Percentiles rank a stretch among this genome's conserved stretches.
These are phyloP conservation scores for Penicillium oxalicum DNA, from an alignment of 2,329 filamentous ascomycete genomes.

Conservation along the genomic window DNA sequence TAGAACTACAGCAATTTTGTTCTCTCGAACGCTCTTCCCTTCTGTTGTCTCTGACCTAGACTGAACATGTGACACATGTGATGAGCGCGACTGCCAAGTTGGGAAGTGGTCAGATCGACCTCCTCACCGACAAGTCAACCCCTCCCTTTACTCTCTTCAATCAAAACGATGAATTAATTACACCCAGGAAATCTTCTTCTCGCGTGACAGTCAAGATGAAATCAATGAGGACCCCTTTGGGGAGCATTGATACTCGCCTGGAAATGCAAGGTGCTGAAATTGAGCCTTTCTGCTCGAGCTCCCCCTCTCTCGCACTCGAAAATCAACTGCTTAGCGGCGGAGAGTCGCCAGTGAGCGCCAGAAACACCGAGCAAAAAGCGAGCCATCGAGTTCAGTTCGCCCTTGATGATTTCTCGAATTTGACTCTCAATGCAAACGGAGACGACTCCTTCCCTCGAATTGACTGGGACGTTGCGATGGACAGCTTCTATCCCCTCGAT, in stretches of 20 bases:
- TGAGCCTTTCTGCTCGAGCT: constrained; percentile 9
- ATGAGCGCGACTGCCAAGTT: no score
- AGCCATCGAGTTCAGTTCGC: background rate
- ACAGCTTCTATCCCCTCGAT: constrained; percentile 16
- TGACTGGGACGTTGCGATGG: constrained; percentile 16
- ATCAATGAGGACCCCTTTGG: constrained; percentile 16
- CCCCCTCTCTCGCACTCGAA: constrained; percentile 9
- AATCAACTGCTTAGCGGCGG: background rate
- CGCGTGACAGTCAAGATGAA: constrained; percentile 6
- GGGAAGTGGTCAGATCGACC: background rate
- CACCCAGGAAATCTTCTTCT: background rate
- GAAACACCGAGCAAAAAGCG: background rate
- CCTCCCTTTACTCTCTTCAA: background rate
- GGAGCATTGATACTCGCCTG: constrained; percentile 16
- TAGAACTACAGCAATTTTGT: constrained; percentile 39
- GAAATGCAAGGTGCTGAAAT: constrained; percentile 9
- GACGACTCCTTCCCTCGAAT: constrained; percentile 11
- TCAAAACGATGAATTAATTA: background rate
- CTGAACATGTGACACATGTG: background rate
- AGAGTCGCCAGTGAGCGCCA: background rate
- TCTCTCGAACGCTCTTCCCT: constrained; percentile 9
- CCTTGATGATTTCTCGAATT: background rate
- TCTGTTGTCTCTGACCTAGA: constrained; percentile 7
- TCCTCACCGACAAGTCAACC: background rate
- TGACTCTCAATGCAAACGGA: background rate